Conservation (phyloP, 108 stramenopile genomes). For the Aurantiochytrium sp. region DNA sequence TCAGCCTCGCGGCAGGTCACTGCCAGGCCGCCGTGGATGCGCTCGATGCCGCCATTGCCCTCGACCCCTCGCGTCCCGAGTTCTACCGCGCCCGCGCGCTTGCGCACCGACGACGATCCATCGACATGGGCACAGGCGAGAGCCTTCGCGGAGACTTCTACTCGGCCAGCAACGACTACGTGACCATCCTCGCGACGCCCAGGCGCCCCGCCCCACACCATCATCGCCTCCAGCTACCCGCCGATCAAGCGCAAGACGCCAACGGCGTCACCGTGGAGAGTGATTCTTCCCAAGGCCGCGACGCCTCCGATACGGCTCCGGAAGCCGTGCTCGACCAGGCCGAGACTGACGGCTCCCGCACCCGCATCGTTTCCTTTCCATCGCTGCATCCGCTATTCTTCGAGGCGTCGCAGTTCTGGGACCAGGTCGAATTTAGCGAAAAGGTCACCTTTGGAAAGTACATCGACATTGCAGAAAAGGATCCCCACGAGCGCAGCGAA, state of each 20-base stretch:
- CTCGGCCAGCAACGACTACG: background rate
- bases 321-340: too few species aligned
- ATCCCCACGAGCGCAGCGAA: background rate
- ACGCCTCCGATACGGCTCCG: too few species aligned
- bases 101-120: background rate
- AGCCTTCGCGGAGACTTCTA: background rate
- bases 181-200: background rate
- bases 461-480: background rate
- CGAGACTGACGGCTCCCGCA: background rate
- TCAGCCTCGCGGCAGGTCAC: background rate
- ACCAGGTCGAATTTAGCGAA: background rate
- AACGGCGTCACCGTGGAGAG: too few species aligned
- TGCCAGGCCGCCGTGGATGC: background rate
- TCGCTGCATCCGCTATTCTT: background rate
- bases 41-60: background rate
- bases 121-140: background rate
- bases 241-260: too few species aligned
- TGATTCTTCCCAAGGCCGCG: too few species aligned
- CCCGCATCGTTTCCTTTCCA: background rate
- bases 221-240: too few species aligned
- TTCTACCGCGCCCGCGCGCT: background rate
- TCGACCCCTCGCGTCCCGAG: background rate
- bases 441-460: background rate
- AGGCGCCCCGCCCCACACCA: too few species aligned
- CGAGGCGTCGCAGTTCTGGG: background rate